A percentile compares a stretch with the other conserved stretches of the same genome.
Conservation (phyloP, 768 basidiomycete genomes). For the Tulasnella sp. region DNA sequence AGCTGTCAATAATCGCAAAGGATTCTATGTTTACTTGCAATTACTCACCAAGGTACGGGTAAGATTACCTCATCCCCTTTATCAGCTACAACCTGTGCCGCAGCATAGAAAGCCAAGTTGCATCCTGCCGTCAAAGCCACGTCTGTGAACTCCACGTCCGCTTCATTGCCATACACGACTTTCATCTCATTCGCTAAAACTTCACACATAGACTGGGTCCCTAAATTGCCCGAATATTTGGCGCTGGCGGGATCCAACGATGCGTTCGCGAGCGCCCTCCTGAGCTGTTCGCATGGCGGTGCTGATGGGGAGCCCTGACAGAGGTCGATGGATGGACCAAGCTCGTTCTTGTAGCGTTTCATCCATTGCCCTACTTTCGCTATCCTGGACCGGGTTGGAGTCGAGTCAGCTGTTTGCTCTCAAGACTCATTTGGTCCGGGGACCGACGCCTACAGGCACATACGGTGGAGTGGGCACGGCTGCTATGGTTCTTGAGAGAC, state of each 20-base stretch:
- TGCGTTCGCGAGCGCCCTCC: slow-evolving; percentile 47
- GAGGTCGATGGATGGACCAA: slow-evolving; percentile 59
- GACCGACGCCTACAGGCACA: background rate
- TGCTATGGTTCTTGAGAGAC: background rate
- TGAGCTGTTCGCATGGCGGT: slow-evolving; percentile 53
- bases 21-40: background rate
- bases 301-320: slow-evolving; percentile 71
- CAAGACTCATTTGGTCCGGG: background rate
- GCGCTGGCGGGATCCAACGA: slow-evolving; percentile 40
- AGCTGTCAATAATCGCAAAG: background rate
- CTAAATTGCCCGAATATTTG: slow-evolving; percentile 58
- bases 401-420: background rate
- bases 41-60: slow-evolving; percentile 60
- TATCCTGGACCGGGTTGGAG: background rate
- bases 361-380: background rate
- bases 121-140: slow-evolving; percentile 68
- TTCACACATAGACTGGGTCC: slow-evolving; percentile 50
- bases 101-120: slow-evolving; percentile 65
- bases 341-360: background rate
- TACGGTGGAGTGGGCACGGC: background rate
- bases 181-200: slow-evolving; percentile 61
- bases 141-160: slow-evolving; percentile 52
- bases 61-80: slow-evolving; percentile 67
- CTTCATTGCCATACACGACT: slow-evolving; percentile 47
- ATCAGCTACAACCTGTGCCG: slow-evolving; percentile 61